Conservation (phyloP, 371 early-diverging fungal species). For the Zopfochytrium polystomum region DNA sequence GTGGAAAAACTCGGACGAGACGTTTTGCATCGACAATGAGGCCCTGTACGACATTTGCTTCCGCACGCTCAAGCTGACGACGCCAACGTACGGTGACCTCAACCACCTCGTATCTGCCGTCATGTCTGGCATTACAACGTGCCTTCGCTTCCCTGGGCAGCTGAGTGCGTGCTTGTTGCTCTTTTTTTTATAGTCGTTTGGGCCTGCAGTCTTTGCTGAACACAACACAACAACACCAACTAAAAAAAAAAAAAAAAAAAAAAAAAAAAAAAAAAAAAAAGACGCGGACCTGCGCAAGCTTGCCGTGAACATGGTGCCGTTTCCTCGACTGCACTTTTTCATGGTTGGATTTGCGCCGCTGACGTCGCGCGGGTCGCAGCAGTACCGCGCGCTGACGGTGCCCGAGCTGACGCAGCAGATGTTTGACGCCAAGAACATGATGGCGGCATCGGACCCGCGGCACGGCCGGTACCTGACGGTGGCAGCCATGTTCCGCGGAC, state of each 20-base stretch:
- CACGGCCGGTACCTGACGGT: constrained; percentile 98
- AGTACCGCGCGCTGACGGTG: constrained; percentile 88
- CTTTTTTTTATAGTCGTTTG: constrained; percentile 43
- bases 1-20: constrained; percentile 97
- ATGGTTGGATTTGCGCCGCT: too few relatives aligned
- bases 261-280: too few relatives aligned
- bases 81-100: constrained; percentile 80
- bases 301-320: constrained; percentile 99
- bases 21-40: constrained; percentile 99
- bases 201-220: constrained; percentile 99
- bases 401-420: too few relatives aligned
- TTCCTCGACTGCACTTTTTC: constrained; percentile 99
- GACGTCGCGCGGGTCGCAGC: constrained; percentile 82
- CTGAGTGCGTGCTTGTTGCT: constrained; percentile 97
- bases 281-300: constrained; percentile 96
- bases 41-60: constrained; percentile 96
- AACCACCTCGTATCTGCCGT: constrained; percentile 90
- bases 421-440: too few relatives aligned
- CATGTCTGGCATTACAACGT: constrained; percentile 97
- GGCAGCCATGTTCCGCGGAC: constrained; percentile 95
- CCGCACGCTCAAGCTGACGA: constrained; percentile 81
- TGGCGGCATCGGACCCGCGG: too few relatives aligned
- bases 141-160: too few relatives aligned
- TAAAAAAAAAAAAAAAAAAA: too few relatives aligned
- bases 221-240: too few relatives aligned